Base-by-base conservation (phyloP, 108 stramenopile species). In the Skeletonema costatum region DNA sequence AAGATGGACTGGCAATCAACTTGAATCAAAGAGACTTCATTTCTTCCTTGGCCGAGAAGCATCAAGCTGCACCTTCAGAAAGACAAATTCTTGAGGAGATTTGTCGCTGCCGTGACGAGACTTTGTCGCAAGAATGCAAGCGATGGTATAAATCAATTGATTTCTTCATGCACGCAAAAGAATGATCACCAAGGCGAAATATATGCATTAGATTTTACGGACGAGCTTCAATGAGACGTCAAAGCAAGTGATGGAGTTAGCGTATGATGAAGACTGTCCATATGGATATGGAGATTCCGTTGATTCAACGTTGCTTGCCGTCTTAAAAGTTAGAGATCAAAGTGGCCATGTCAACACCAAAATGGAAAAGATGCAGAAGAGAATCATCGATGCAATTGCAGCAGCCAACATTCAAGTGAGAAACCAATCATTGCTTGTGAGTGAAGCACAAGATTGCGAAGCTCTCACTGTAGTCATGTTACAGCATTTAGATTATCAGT, bases 21-120 rank as follows among this genome's bases (percentile, higher is more conserved):
- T 60, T 93, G 60, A 48, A 78, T 13, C 87, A 88, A 77, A 65
- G 75, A 39, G 79, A 85, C 9, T 86, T 91, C 56, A 89, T 88
- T 25, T 77, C 67, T 25, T 56, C 53, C 19, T 60, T 93, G 59
- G 90, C 90, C 16, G 86, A 81, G 61, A 71, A 91, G 62, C 92
- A 93, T 64, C 86, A 89, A 68, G 90, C 92, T 25, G 92, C 92
- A 11, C 92, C 92, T 5, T 81, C 84, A 31, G 92, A 93, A 66
- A 68, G 70, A 64, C 92, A 93, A 77, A 87, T 93, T 64, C 68
- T 93, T n/a, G 66, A 78, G 7, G 89, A 86, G 29, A 25, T 93
- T 25, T 76, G 80, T 19, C 71, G 44, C 51, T 64, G 48, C 19
- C 66, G 80, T 21, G 80, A 81, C 42, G 16, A 25, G 1, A 36